Conservation (phyloP, 192 early-diverging fungal genomes). For the Mortierella antarctica region DNA sequence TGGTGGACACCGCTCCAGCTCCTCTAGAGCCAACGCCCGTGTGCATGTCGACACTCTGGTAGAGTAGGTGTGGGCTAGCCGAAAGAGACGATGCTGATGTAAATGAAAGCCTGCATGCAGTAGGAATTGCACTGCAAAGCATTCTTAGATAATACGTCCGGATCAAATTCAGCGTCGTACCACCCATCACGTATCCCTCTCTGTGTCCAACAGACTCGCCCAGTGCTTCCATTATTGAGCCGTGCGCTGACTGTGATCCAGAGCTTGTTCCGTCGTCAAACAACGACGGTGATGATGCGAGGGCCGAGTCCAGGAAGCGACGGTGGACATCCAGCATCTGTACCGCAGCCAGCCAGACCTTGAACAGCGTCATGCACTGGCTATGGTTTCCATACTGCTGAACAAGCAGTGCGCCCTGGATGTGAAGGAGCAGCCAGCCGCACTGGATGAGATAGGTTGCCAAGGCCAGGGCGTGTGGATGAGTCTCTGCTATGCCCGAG, state of each 20-base stretch:
- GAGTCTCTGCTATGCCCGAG: constrained; percentile 45
- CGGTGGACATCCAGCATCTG: constrained; percentile 39
- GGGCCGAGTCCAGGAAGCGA: constrained; percentile 1
- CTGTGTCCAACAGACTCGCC: not conserved
- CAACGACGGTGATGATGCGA: not conserved
- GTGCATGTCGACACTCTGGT: not conserved
- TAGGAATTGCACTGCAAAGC: constrained; percentile 19
- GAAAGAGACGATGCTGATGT: too few species aligned
- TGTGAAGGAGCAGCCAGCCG: constrained; percentile 41
- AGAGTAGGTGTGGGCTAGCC: not conserved
- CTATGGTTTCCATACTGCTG: constrained; percentile 18
- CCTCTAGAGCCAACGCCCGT: too few species aligned
- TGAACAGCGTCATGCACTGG: constrained; percentile 24
- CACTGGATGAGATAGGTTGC: constrained; percentile 37
- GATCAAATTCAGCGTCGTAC: not conserved
- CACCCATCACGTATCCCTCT: not conserved
- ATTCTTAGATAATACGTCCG: constrained; percentile 21
- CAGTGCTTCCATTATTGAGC: not conserved
- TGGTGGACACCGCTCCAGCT: not conserved
- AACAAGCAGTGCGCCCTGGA: constrained; percentile 31
- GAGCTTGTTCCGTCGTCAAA: too few species aligned
- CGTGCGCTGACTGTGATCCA: not conserved
- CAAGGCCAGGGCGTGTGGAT: constrained; percentile 30
- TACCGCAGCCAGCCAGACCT: constrained; percentile 31
- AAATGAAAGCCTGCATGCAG: not conserved